phyloP scores from a whole-genome alignment of 176 grass and related monocot genomes.

The Coix lacrymajobi region DNA sequence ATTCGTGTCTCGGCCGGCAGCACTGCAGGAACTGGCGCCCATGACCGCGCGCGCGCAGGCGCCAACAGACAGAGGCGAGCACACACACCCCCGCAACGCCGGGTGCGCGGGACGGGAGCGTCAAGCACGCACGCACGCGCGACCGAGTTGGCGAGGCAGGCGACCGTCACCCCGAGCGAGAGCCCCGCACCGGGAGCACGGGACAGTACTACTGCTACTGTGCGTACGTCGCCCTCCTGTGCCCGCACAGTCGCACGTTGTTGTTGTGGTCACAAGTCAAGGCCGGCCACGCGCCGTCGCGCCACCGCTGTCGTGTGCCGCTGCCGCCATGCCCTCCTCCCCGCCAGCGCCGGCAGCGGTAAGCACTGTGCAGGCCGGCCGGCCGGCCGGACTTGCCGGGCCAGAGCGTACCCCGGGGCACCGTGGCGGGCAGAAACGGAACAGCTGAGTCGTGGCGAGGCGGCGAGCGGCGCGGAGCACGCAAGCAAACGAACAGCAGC shows the following conservation, averaged over 20 bases:
- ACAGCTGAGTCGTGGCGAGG: no score
- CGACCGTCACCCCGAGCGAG: no score
- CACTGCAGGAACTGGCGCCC: conserved; percentile 3
- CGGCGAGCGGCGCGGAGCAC: neutral
- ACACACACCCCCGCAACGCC: neutral
- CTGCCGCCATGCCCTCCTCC: neutral
- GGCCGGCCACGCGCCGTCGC: neutral
- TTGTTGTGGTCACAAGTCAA: neutral
- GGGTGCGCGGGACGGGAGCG: neutral
- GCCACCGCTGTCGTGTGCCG: neutral
- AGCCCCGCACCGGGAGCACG: neutral
- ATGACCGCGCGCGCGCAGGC: neutral
- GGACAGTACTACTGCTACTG: neutral
- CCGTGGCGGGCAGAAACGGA: neutral
- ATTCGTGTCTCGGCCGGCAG: neutral
- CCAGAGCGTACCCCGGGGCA: neutral
- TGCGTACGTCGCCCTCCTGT: neutral
- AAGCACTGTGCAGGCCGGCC: neutral
- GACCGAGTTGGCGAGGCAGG: no score
- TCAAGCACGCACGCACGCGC: neutral
- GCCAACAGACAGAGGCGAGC: neutral
- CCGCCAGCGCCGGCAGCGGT: conserved; percentile 2
- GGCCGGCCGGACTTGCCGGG: neutral
- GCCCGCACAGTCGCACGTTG: neutral
- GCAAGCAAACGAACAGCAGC: neutral